Evolutionary conservation across 257 asterid species (phyloP), one percentile per base, ranked within the genome.

Genomic region (Solanum rostratum): DNA sequence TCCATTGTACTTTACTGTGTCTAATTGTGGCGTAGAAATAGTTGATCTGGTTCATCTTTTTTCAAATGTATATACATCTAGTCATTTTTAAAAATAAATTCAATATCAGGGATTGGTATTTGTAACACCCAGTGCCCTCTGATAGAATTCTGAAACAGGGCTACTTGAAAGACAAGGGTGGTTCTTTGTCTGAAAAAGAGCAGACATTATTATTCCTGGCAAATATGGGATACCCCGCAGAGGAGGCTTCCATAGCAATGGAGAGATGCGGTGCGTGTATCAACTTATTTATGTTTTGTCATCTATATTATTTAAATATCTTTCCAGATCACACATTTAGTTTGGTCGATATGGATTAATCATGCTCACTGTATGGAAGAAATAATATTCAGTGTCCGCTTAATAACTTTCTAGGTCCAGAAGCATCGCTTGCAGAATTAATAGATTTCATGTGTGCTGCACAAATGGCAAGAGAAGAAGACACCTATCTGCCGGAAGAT

Each of bases 371-470:
- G 3, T 4, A 19, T 19, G 7, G 73, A 29, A 62, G 22, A 15
- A 30, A 29, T 65, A 3, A 29, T 65, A 2, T 9, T 29, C 73
- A 33, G 39, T 33, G 39, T 33, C 39, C 6, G 39, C 81, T 49
- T 46, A 24, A 27, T 60, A 15, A 49, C 68, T 60, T 71, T 88
- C 82, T 90, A 96, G 99, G 97, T 70, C 92, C 88, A 30, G 92
- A 82, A 30, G 98, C 97, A 76, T 80, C 95, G 1, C 73, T 93
- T 84, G 84, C 84, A 5, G 93, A 78, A 7, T 83, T 97, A 78
- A 89, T 92, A 14, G 97, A 97, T 88, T 93, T 88, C 78, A 92
- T 97, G 76, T 88, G 85, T 59, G 97, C 98, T 83, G 98, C 98
- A 84, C 97, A 95, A 89, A 62, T 93, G 87, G 92, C 97, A 76